Conservation (phyloP, 78 protist genomes). For the Protostelium mycophagum region DNA sequence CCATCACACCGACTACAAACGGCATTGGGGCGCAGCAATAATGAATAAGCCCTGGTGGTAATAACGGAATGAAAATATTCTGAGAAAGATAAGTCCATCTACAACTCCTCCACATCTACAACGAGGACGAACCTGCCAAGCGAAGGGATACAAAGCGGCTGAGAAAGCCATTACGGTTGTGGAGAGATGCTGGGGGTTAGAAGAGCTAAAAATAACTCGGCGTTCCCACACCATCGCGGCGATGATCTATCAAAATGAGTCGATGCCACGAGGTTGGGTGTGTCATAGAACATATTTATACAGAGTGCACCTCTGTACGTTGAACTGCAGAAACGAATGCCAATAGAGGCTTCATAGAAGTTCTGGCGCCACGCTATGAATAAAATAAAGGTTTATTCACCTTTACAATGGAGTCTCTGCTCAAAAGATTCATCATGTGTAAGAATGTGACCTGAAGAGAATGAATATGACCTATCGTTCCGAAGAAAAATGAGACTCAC, state of each 20-base stretch:
- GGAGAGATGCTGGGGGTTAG: background rate
- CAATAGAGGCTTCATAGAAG: too few relatives aligned
- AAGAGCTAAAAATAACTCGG: background rate
- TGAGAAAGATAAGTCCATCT: too few relatives aligned
- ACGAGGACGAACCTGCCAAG: background rate
- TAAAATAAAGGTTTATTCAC: background rate
- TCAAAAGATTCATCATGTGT: background rate
- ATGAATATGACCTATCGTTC: background rate
- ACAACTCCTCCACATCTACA: background rate
- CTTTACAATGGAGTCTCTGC: background rate
- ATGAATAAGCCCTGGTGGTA: slow-evolving; percentile 54
- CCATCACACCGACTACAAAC: slow-evolving; percentile 51
- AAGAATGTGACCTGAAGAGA: background rate
- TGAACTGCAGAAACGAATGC: too few relatives aligned
- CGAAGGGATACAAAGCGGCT: background rate
- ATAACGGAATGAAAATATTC: slow-evolving; percentile 39
- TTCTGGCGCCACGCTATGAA: background rate
- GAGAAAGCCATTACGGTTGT: background rate
- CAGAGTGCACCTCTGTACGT: too few relatives aligned
- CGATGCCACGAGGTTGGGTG: too few relatives aligned
- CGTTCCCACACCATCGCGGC: background rate
- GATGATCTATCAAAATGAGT: background rate
- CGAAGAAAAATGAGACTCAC: background rate
- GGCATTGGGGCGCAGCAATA: slow-evolving; percentile 67
- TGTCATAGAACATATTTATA: too few relatives aligned